Conservation (phyloP, 1,139 yeast species). For the Protomyces inouyei region DNA sequence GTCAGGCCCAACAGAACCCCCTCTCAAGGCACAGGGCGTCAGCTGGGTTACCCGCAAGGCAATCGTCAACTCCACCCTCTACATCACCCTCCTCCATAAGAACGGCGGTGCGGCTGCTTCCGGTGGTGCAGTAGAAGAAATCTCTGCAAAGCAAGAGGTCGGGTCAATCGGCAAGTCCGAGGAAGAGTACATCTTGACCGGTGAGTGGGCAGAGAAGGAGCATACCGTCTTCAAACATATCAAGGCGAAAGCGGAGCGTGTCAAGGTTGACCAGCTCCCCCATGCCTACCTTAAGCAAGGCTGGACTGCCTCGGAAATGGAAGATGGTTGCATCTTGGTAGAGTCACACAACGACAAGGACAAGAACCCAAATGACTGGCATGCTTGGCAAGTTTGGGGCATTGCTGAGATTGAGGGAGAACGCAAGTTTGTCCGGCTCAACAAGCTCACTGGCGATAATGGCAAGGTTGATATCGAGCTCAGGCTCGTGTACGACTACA, state of each 20-base stretch:
- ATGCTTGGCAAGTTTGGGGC: background rate
- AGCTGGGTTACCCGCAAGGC: background rate
- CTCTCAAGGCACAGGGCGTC: background rate
- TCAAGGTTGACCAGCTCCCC: background rate
- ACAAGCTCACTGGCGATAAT: background rate
- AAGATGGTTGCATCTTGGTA: background rate
- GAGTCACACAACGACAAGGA: background rate
- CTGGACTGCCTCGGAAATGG: background rate
- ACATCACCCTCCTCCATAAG: background rate
- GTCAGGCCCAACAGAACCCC: background rate
- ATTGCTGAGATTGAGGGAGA: background rate
- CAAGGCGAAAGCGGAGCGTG: slow-evolving; percentile 1
- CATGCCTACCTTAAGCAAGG: background rate
- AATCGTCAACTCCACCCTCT: background rate
- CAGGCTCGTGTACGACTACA: background rate
- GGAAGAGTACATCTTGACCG: background rate
- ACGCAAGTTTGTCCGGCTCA: background rate
- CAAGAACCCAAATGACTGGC: background rate
- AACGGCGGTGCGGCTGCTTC: background rate
- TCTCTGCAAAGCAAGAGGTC: background rate
- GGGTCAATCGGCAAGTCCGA: background rate
- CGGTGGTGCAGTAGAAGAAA: background rate
- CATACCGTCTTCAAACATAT: background rate
- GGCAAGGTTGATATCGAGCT: background rate
- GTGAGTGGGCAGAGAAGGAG: background rate